Evolutionary conservation across 2,329 filamentous ascomycete species (phyloP), one percentile per base, ranked within the genome.

Genomic region (Aspergillus terreus): DNA sequence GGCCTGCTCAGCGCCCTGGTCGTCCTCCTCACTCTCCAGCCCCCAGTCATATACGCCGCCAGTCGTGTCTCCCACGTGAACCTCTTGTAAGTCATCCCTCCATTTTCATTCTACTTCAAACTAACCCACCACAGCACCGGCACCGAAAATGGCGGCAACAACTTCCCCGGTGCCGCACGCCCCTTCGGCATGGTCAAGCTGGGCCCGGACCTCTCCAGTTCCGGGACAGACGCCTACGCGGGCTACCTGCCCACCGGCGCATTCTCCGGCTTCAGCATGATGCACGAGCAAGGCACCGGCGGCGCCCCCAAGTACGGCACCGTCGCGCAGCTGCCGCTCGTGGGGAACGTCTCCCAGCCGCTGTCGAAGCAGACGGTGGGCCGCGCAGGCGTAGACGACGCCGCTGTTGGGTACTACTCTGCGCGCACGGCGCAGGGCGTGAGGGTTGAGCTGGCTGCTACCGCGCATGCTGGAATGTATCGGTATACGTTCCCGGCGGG

Each of bases 301-400:
- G 85, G 85, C 1, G 83, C 82, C 1, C 83, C 85, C 1, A 88
- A 87, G 64, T 88, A 88, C 54, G 85, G 85, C 4, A 82, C 86
- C 1, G 79, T 85, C 30, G 74, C 80, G 1, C 82, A 85, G 65
- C 74, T 85, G 66, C 83, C 81, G 0, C 66, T 82, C 1, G 60
- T 78, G 0, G 81, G 80, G 0, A 63, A 63, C 14, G 66, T 83
- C 40, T 60, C 58, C 6, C 78, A 86, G 51, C 83, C 83, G 2
- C 68, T 87, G 21, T 74, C 70, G 4, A 77, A 81, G 55, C 72
- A 81, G 32, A 81, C 78, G n/a, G 74, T 83, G 21, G 76, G 76
- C 0, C 78, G 85, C 67, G 76, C 76, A 55, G 58, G 65, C 58
- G 58, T 76, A 21, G 76, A 85, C 54, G 57, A 74, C 49, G 78